phyloP scores from a whole-genome alignment of 192 early-diverging fungal genomes.

The Coemansia sp. region DNA sequence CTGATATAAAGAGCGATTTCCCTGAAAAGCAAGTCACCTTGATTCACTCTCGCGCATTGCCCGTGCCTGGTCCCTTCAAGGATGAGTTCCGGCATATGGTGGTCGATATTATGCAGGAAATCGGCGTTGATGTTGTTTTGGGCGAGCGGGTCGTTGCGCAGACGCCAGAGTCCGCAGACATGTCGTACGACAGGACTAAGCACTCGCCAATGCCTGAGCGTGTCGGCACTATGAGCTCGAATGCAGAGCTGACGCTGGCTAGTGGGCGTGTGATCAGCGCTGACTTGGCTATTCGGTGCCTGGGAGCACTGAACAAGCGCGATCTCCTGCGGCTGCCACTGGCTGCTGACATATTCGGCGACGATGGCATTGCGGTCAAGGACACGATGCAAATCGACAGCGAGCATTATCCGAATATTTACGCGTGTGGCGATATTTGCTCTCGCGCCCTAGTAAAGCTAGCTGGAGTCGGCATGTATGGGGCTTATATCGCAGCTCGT shows the following conservation, averaged over 20 bases:
- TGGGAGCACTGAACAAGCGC: constrained; percentile 17
- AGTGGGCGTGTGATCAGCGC: constrained; percentile 6
- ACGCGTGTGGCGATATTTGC: constrained; percentile 74
- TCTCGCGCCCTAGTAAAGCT: constrained; percentile 41
- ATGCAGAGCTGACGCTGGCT: constrained; percentile 19
- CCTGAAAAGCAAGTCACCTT: constrained; percentile 41
- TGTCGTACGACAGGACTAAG: not conserved
- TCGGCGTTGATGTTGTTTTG: constrained; percentile 41
- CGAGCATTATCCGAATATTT: constrained; percentile 63
- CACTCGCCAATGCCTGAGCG: constrained; percentile 1
- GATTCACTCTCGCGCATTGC: constrained; percentile 39
- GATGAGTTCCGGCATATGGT: constrained; percentile 29
- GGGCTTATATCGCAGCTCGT: constrained; percentile 36
- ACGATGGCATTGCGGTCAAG: constrained; percentile 45
- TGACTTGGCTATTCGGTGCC: constrained; percentile 35
- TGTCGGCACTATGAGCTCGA: not conserved
- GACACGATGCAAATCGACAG: constrained; percentile 75
- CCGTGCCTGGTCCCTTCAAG: constrained; percentile 36
- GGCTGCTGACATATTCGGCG: constrained; percentile 3
- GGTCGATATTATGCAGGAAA: constrained; percentile 22
- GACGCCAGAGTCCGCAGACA: constrained; percentile 25
- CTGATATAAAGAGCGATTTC: constrained; percentile 60
- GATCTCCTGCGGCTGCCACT: constrained; percentile 11
- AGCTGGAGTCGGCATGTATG: constrained; percentile 47
- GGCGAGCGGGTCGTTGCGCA: constrained; percentile 31